Evolutionary conservation across 2,329 filamentous ascomycete species (phyloP).

Genomic region (Verticillium nubilum): DNA sequence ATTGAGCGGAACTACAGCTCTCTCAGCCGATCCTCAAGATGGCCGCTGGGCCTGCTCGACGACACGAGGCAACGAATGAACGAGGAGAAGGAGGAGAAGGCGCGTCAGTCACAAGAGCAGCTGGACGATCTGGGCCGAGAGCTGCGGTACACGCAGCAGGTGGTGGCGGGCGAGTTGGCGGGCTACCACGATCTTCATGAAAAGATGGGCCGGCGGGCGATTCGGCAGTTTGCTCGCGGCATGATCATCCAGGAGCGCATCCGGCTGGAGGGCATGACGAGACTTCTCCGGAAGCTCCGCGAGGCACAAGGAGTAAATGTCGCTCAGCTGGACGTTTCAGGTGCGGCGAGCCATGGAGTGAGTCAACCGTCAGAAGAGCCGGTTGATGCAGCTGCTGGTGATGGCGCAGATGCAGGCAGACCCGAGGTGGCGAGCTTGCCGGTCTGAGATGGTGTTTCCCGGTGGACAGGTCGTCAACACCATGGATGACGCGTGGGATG

Average conservation of each 20-base stretch:
- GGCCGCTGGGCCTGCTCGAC: constrained; percentile 78
- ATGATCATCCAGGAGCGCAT: constrained; percentile 79
- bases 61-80: constrained; percentile 79
- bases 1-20: constrained; percentile 73
- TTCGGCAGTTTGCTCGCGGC: constrained; percentile 68
- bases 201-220: constrained; percentile 65
- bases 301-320: constrained; percentile 8
- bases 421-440: constrained; percentile 4
- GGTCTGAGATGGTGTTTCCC: not conserved
- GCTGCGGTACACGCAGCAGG: constrained; percentile 85
- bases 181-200: constrained; percentile 92
- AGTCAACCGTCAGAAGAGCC: constrained; percentile 7
- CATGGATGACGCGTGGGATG: constrained; percentile 12
- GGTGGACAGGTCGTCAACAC: constrained; percentile 7
- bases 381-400: not conserved
- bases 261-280: constrained; percentile 71
- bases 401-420: not conserved
- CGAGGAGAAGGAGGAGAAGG: constrained; percentile 79
- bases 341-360: constrained; percentile 8
- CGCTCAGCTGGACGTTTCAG: not conserved
- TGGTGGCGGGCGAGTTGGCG: constrained; percentile 84
- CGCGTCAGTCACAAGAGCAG: constrained; percentile 63
- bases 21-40: constrained; percentile 67
- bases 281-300: constrained; percentile 64
- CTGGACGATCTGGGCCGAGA: constrained; percentile 72